These are phyloP conservation scores for Atalantia buxifolia DNA, from an alignment of 345 rosid species.

Conservation along the genomic window DNA sequence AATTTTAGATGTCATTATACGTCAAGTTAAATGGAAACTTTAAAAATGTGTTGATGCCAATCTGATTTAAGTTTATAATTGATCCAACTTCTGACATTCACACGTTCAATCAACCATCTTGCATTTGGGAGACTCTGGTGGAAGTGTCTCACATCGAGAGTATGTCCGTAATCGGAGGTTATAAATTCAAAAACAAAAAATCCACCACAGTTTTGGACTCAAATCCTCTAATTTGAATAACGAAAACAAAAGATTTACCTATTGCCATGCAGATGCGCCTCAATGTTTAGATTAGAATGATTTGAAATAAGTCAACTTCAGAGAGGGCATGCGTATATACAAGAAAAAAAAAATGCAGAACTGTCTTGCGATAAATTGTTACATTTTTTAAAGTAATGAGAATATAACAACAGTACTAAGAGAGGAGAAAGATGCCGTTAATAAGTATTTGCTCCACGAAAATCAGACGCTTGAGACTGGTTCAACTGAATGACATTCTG, in stretches of 20 bases:
- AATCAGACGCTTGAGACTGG: neutral
- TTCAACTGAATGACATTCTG: neutral
- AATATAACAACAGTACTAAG: no score
- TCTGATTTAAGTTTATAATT: no score
- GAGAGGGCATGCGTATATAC: neutral
- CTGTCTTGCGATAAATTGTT: neutral
- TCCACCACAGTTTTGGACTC: neutral
- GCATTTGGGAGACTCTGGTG: no score
- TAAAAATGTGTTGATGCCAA: no score
- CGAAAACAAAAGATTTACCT: neutral
- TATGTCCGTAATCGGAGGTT: no score
- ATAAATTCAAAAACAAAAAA: no score
- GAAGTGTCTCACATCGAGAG: no score
- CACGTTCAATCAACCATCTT: no score
- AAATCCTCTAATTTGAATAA: neutral
- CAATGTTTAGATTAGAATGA: neutral
- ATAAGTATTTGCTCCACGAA: neutral
- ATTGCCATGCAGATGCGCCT: neutral
- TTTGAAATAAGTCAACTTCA: neutral
- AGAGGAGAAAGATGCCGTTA: neutral
- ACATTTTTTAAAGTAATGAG: no score
- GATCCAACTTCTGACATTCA: no score
- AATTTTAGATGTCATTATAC: no score
- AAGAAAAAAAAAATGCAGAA: neutral
- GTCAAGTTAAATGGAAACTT: no score